Evolutionary conservation across 768 basidiomycete genomes (phyloP), one percentile per base, ranked within the genome.

Genomic region (Chalciporus pseudorubinellus): DNA sequence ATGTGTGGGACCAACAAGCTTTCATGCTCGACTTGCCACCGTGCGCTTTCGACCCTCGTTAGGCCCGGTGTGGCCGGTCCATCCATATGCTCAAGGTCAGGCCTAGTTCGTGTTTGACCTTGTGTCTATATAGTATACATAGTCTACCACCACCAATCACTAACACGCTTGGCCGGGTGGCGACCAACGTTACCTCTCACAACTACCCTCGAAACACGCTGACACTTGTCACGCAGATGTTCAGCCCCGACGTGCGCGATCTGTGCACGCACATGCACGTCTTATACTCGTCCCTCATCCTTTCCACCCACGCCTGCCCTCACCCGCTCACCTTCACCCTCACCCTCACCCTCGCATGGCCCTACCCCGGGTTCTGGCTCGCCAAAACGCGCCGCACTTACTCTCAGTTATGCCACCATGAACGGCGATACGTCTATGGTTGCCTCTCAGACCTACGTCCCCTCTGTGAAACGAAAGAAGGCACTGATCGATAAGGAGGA

Each of bases 261-360:
- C 39, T 74, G 73, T 44, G 58, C 73, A 14, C 63, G 73, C 12
- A 74, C 65, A 22, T 74, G 73, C 43, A 70, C 68, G 21, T 71
- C 65, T 1, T 68, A 62, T 22, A 66, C 56, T 26, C 58, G 58
- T 14, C 67, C 64, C 2, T 52, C 62, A 12, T 74, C 70, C 29
- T 46, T 62, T 19, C 72, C 73, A 20, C 70, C 72, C 2, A 74
- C 72, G 1, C 73, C 72, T 3, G 66, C 66, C 19, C 65, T 72
- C 44, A 71, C 69, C 2, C 62, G 63, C 34, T 68, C 70, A 5
- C 63, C 72, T 7, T 68, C 68, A 26, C 63, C 58, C 12, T 52
- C 68, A 26, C 63, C 58, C 12, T 52, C 68, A 9, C 44, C 52
- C 1, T 55, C 61, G 1, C 48, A 49, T 0, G 36, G 20, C 5